phyloP scores from a whole-genome alignment of 352 stramenopile species.

The Phytophthora multivora region DNA sequence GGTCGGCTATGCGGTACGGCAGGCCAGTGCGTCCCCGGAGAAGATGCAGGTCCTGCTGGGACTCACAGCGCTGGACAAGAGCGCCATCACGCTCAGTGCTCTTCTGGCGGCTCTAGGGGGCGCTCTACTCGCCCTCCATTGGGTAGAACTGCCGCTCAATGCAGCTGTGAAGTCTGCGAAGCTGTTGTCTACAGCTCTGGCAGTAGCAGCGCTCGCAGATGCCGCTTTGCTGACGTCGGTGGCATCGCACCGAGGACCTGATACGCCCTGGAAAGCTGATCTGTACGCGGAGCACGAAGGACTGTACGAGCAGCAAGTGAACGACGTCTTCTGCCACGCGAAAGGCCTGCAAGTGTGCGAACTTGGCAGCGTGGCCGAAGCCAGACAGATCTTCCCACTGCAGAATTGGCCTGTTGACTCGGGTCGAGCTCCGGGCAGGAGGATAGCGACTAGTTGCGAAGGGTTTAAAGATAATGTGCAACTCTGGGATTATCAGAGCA shows the following conservation, averaged over 20 bases:
- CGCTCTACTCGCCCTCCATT: conserved; percentile 34
- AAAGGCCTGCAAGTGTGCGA: conserved; percentile 50
- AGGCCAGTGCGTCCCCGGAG: neutral
- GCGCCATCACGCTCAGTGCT: conserved; percentile 23
- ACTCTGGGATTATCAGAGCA: conserved; percentile 53
- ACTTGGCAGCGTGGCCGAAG: conserved; percentile 43
- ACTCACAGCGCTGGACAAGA: conserved; percentile 37
- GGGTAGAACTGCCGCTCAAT: conserved; percentile 15
- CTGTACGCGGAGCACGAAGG: conserved; percentile 31
- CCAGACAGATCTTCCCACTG: conserved; percentile 45
- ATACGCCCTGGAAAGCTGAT: conserved; percentile 38
- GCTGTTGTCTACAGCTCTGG: conserved; percentile 17
- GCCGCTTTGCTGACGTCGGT: conserved; percentile 23
- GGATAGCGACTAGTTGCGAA: conserved; percentile 41
- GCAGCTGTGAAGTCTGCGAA: conserved; percentile 12
- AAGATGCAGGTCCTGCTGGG: conserved; percentile 22
- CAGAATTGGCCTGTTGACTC: conserved; percentile 45
- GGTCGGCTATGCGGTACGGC: conserved; percentile 15
- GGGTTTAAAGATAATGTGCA: conserved; percentile 46
- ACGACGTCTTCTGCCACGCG: conserved; percentile 55
- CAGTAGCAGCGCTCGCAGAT: conserved; percentile 17
- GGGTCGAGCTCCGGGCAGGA: conserved; percentile 34
- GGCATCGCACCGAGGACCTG: conserved; percentile 15
- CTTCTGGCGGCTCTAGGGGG: conserved; percentile 19
- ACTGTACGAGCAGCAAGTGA: conserved; percentile 41